phyloP scores from a whole-genome alignment of 441 rosid species.

The Oxalis stricta region DNA sequence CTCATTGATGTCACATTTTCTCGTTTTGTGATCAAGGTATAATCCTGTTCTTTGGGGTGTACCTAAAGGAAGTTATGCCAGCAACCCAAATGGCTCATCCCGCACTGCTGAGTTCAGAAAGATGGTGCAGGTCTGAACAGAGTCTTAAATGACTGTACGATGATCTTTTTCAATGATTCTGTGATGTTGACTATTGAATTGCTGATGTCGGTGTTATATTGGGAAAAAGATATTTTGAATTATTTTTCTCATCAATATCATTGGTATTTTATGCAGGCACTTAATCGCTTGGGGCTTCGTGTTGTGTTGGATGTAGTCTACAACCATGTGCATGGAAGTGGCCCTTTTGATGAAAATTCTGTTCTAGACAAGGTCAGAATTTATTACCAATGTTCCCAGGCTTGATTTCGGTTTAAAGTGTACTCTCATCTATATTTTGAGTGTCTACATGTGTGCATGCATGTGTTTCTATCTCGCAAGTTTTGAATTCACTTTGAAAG shows the following conservation, averaged over 20 bases:
- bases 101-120: constrained; percentile 76
- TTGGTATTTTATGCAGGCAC: constrained; percentile 40
- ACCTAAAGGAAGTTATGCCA: constrained; percentile 98
- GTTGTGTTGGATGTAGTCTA: constrained; percentile 90
- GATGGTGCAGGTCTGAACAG: constrained; percentile 74
- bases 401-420: background rate
- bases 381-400: constrained; percentile 4
- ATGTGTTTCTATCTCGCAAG: background rate
- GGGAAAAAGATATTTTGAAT: background rate
- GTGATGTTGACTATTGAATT: constrained; percentile 5
- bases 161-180: background rate
- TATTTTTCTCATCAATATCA: background rate
- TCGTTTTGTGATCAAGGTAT: constrained; percentile 37
- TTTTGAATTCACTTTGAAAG: constrained; percentile 1
- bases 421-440: background rate
- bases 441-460: no score
- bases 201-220: background rate
- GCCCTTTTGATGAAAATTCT: constrained; percentile 66
- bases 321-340: constrained; percentile 87
- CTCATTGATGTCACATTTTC: constrained; percentile 10
- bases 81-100: constrained; percentile 58
- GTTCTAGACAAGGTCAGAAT: constrained; percentile 81
- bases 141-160: constrained; percentile 1
- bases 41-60: constrained; percentile 97
- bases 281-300: constrained; percentile 51